A percentile compares a stretch with the other conserved stretches of the same genome.
These are phyloP conservation scores for Ophiostoma perfectum DNA, from an alignment of 2,329 filamentous ascomycete genomes.

Conservation along the genomic window DNA sequence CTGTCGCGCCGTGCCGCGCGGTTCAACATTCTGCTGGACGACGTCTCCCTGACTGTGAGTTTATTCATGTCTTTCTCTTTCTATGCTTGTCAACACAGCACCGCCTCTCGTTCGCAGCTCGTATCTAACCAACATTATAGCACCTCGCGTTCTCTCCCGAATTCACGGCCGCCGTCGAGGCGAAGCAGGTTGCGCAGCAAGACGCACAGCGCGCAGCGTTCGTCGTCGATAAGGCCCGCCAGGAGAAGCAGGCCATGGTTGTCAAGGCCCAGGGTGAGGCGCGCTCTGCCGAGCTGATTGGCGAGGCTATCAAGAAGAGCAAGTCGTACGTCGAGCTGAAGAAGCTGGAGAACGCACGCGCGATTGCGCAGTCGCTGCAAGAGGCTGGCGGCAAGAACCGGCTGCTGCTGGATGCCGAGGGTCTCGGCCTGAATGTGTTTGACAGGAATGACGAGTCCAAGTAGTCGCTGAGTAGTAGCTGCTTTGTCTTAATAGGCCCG, in stretches of 20 bases:
- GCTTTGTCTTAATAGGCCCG: background rate
- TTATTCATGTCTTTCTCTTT: background rate
- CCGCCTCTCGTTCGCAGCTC: no score
- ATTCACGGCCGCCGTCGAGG: slow-evolving; percentile 67
- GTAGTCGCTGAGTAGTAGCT: slow-evolving; percentile 34
- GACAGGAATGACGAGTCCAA: slow-evolving; percentile 42
- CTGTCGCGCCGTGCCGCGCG: slow-evolving; percentile 82
- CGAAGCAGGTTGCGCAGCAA: slow-evolving; percentile 74
- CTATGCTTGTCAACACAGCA: no score
- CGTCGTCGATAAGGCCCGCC: slow-evolving; percentile 95
- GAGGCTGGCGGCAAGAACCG: slow-evolving; percentile 85
- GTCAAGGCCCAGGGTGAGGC: slow-evolving; percentile 99
- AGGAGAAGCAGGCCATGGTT: slow-evolving; percentile 99
- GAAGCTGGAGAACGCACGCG: slow-evolving; percentile 93
- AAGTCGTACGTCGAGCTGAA: slow-evolving; percentile 94
- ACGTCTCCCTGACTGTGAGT: slow-evolving; percentile 89
- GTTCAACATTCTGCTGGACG: slow-evolving; percentile 96
- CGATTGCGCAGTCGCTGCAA: slow-evolving; percentile 82
- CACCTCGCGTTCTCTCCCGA: slow-evolving; percentile 69
- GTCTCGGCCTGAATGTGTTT: slow-evolving; percentile 83
- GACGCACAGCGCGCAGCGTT: slow-evolving; percentile 96
- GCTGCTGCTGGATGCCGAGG: slow-evolving; percentile 85
- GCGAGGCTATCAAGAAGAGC: slow-evolving; percentile 99
- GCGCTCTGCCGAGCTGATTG: slow-evolving; percentile 93
- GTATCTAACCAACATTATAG: slow-evolving; percentile 34